A percentile compares a stretch with the other conserved stretches of the same genome.
Conservation (phyloP, 257 asterid species). For the Solanum gracilifrons region DNA sequence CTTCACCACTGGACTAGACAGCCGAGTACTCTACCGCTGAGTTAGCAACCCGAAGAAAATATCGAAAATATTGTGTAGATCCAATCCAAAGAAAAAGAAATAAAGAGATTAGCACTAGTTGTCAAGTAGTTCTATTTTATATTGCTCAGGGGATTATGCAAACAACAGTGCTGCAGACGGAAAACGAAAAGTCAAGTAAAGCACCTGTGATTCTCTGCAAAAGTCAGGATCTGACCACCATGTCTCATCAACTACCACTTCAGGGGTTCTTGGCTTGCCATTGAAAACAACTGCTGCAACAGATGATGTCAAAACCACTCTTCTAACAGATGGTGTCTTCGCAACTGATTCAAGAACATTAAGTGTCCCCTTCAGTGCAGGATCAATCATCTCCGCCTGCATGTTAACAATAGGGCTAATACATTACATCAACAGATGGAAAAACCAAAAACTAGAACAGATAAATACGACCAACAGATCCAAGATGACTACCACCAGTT, state of each 20-base stretch:
- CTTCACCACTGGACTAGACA: not conserved
- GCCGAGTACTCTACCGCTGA: no score
- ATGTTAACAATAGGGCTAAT: not conserved
- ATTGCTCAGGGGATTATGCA: not conserved
- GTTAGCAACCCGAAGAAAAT: no score
- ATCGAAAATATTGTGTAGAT: no score
- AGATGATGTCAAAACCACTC: slow-evolving; percentile 71
- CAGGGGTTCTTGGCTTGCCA: slow-evolving; percentile 57
- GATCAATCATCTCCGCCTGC: slow-evolving; percentile 71
- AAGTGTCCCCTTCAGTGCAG: slow-evolving; percentile 76
- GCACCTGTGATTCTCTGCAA: slow-evolving; percentile 43
- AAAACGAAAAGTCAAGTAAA: not conserved
- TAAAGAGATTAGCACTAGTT: not conserved
- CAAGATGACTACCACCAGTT: not conserved
- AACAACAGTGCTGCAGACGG: not conserved
- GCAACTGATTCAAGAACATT: slow-evolving; percentile 72
- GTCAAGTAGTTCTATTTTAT: not conserved
- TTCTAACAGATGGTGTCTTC: slow-evolving; percentile 42
- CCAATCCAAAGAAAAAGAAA: no score
- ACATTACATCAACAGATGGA: not conserved
- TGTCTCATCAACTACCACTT: slow-evolving; percentile 56
- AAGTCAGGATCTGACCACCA: slow-evolving; percentile 56
- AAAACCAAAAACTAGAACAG: not conserved
- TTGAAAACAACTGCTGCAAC: slow-evolving; percentile 61
- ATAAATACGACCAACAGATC: not conserved